Conservation (phyloP, 2,329 filamentous ascomycete genomes). For the Setomelanomma holmii region DNA sequence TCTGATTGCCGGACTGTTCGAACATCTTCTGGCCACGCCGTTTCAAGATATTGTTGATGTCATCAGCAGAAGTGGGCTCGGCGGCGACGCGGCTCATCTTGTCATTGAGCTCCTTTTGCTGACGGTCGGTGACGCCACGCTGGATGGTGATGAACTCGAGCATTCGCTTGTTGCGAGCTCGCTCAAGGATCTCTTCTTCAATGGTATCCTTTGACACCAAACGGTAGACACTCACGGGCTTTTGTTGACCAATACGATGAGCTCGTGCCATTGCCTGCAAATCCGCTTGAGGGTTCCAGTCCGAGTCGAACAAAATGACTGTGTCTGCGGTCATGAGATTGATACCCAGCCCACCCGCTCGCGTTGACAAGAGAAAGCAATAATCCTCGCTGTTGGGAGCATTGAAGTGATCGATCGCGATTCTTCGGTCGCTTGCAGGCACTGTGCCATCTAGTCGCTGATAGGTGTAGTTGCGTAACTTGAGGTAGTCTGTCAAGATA, state of each 20-base stretch:
- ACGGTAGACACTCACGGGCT: constrained; percentile 93
- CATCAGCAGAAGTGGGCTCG: constrained; percentile 88
- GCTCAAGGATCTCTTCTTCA: constrained; percentile 95
- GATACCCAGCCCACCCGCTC: constrained; percentile 96
- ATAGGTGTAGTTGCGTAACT: constrained; percentile 91
- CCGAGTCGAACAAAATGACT: constrained; percentile 96
- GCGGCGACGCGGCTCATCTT: constrained; percentile 74
- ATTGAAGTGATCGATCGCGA: constrained; percentile 98
- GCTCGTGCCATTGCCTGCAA: constrained; percentile 98
- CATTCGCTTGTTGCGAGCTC: constrained; percentile 95
- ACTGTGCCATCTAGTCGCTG: constrained; percentile 96
- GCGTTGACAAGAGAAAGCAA: constrained; percentile 92
- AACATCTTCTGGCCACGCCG: constrained; percentile 99
- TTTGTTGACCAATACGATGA: constrained; percentile 96
- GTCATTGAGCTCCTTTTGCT: constrained; percentile 73
- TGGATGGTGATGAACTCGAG: constrained; percentile 98
- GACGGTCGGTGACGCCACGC: constrained; percentile 94
- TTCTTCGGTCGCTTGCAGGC: constrained; percentile 81
- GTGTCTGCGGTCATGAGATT: constrained; percentile 99
- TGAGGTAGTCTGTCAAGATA: constrained; percentile 92
- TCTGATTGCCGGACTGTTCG: constrained; percentile 94
- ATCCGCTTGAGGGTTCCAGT: constrained; percentile 99
- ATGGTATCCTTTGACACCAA: constrained; percentile 98
- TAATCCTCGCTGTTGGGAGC: constrained; percentile 96
- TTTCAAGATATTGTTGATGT: constrained; percentile 96